phyloP scores from a whole-genome alignment of 2,329 filamentous ascomycete genomes.

The Aureobasidium sp. region DNA sequence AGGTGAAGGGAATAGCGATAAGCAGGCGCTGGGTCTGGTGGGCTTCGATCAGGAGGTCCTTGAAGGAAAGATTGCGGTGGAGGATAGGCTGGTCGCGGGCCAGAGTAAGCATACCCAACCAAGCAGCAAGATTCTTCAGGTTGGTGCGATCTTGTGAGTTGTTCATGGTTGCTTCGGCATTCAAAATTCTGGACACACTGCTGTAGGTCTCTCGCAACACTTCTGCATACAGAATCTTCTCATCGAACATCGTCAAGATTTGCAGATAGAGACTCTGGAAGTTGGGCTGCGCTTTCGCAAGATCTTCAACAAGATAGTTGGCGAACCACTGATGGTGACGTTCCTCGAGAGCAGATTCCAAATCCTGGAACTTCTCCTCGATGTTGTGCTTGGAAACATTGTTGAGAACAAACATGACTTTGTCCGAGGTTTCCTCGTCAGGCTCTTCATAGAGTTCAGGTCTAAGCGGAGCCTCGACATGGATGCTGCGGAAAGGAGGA shows the following conservation, averaged over 20 bases:
- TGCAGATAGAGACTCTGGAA: slow-evolving; percentile 92
- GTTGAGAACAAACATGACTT: slow-evolving; percentile 91
- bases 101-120: slow-evolving; percentile 88
- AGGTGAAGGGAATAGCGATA: slow-evolving; percentile 93
- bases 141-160: slow-evolving; percentile 79
- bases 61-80: slow-evolving; percentile 94
- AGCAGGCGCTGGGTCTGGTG: slow-evolving; percentile 87
- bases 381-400: slow-evolving; percentile 91
- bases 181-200: slow-evolving; percentile 78
- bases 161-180: slow-evolving; percentile 79
- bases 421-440: slow-evolving; percentile 77
- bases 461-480: slow-evolving; percentile 61
- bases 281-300: slow-evolving; percentile 95
- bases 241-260: slow-evolving; percentile 73
- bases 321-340: slow-evolving; percentile 96
- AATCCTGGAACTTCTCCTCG: slow-evolving; percentile 72
- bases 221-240: slow-evolving; percentile 74
- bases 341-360: slow-evolving; percentile 69
- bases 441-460: slow-evolving; percentile 71
- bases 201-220: slow-evolving; percentile 90
- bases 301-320: slow-evolving; percentile 86
- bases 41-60: slow-evolving; percentile 86
- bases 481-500: slow-evolving; percentile 70
- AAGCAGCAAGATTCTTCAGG: slow-evolving; percentile 86
- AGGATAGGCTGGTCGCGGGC: slow-evolving; percentile 93